A percentile compares a stretch with the other conserved stretches of the same genome.
These are phyloP conservation scores for Extremus antarcticus DNA, from an alignment of 495 filamentous ascomycete species.

Conservation along the genomic window DNA sequence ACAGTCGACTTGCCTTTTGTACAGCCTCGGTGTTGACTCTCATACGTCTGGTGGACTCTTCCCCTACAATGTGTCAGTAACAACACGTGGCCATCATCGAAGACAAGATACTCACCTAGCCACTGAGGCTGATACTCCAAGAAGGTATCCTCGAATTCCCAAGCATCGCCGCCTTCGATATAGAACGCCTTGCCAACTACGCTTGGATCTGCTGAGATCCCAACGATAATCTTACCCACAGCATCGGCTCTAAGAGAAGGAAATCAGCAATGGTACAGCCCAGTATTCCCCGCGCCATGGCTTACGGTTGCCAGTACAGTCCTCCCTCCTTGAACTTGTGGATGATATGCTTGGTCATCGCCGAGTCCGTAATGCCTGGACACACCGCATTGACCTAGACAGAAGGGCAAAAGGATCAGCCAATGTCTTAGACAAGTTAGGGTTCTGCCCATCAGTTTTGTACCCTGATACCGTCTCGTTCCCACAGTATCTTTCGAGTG, in stretches of 20 bases:
- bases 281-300: no score
- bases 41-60: slow-evolving; percentile 4
- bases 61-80: background rate
- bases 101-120: slow-evolving; percentile 8
- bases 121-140: slow-evolving; percentile 5
- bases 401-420: background rate
- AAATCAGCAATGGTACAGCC: no score
- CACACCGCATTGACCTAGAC: slow-evolving; percentile 31
- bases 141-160: slow-evolving; percentile 12
- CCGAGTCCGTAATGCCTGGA: slow-evolving; percentile 41
- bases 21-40: slow-evolving; percentile 2
- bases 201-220: background rate
- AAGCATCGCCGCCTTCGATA: slow-evolving; percentile 10
- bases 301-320: slow-evolving; percentile 34
- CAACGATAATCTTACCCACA: slow-evolving; percentile 33
- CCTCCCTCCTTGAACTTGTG: slow-evolving; percentile 35
- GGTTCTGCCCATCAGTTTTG: slow-evolving; percentile 25
- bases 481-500: slow-evolving; percentile 1
- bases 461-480: slow-evolving; percentile 30
- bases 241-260: slow-evolving; percentile 19
- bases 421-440: no score
- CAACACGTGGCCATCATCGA: no score
- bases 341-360: slow-evolving; percentile 32
- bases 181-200: slow-evolving; percentile 1
- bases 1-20: background rate